Base-by-base conservation (phyloP, 2,329 filamentous ascomycete genomes). In the Leptographium wingfieldii region DNA sequence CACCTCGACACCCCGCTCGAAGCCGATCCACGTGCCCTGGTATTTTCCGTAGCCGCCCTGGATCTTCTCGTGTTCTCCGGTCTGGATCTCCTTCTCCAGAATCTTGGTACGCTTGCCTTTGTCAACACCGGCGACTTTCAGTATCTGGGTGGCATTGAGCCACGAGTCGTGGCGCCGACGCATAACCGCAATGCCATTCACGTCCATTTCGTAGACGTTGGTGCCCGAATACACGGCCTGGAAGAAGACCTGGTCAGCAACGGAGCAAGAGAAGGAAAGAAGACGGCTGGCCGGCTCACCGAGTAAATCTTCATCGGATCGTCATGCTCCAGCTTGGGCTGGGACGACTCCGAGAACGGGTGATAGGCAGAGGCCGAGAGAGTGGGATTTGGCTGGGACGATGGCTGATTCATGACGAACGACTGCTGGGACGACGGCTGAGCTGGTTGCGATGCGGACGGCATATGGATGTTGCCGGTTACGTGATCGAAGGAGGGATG, bases 1-100 rank as follows among this genome's bases (percentile, higher is more conserved):
- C 67, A 99, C 92, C 69, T 96, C 90, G 54, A 95, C 81, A 1
- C 92, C 94, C 63, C 92, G 85, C 56, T 92, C 88, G 69, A 95
- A 97, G 69, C 88, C 90, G 69, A 99, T 95, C 94, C 94, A 99
- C 2, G 94, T 99, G 59, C 94, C 94, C 76, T 99, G 94, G 69
- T 99, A 99, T 76, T 97, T 97, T 65, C 94, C 94, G 69, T 99
- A 99, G 5, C 94, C 94, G 40, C 94, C 94, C 71, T 99, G 94
- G 3, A 99, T 92, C 73, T 99, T 99, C 72, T 99, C 94, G 72
- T 99, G 92, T 69, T 96, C 90, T 68, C 94, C 94, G 0, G 88
- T 94, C 64, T 95, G 84, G 61, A 99, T 96, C 73, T 99, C 94
- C 74, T 97, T 97, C 72, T 99, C 94, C 57, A 99, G 80, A 9